A percentile compares a stretch with the other conserved stretches of the same genome.
phyloP scores from a whole-genome alignment of 1,284 basidiomycete genomes.

The Pterula multifida region DNA sequence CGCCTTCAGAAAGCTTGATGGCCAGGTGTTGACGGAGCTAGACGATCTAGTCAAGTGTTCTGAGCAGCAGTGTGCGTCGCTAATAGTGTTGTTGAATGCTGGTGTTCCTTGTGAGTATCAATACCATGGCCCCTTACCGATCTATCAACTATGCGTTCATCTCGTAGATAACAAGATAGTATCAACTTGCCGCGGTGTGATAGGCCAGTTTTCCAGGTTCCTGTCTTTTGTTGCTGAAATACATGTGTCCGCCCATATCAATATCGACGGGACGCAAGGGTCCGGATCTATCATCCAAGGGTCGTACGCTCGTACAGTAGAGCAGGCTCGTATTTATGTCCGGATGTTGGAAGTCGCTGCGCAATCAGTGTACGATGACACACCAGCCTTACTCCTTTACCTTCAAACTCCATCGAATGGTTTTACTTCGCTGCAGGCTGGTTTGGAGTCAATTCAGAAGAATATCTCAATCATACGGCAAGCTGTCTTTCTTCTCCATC shows the following conservation, averaged over 20 bases:
- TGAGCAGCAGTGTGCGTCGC: conserved; percentile 31
- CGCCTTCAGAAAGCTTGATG: conserved; percentile 20
- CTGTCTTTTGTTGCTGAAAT: conserved; percentile 51
- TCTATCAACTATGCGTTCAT: conserved; percentile 13
- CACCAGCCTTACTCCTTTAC: conserved; percentile 40
- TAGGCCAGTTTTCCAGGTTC: conserved; percentile 43
- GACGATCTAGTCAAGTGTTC: conserved; percentile 32
- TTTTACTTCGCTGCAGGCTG: conserved; percentile 19
- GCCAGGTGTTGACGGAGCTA: conserved; percentile 43
- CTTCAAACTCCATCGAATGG: conserved; percentile 38
- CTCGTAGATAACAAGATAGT: conserved; percentile 5
- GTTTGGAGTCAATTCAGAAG: conserved; percentile 24
- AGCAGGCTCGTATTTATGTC: conserved; percentile 50
- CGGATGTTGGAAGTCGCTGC: conserved; percentile 54
- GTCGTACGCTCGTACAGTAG: conserved; percentile 49
- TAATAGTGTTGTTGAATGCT: conserved; percentile 27
- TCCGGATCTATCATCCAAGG: conserved; percentile 28
- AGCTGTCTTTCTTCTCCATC: conserved; percentile 46
- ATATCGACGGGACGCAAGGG: conserved; percentile 60
- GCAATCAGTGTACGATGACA: conserved; percentile 65
- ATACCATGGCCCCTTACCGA: background rate
- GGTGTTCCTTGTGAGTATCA: conserved; percentile 27
- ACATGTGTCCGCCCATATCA: conserved; percentile 65
- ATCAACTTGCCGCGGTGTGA: conserved; percentile 22
- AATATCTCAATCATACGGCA: conserved; percentile 45